Conservation (phyloP, 257 asterid genomes). For the Przewalskia tangutica region DNA sequence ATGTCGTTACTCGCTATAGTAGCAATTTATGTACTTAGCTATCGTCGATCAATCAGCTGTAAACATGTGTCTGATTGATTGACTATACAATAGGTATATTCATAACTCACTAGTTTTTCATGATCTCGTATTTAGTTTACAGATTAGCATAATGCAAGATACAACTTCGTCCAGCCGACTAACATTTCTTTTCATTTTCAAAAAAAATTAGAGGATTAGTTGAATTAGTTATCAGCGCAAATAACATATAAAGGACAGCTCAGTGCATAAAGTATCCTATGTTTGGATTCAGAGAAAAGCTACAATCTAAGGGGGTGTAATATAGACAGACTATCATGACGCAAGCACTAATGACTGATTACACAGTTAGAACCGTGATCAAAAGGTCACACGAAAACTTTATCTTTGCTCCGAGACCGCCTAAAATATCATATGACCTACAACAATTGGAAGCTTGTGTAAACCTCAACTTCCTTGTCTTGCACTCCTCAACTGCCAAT, state of each 20-base stretch:
- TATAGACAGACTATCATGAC: no score
- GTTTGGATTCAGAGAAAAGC: no score
- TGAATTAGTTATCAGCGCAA: not conserved
- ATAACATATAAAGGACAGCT: not conserved
- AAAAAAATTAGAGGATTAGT: not conserved
- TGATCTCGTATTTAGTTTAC: not conserved
- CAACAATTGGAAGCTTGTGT: not conserved
- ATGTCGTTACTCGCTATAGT: no score
- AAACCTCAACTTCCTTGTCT: not conserved
- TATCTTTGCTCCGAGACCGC: no score
- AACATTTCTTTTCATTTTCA: not conserved
- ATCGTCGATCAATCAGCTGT: not conserved
- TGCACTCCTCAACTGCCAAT: not conserved
- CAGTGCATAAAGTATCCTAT: no score
- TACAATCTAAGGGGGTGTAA: no score
- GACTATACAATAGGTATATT: not conserved
- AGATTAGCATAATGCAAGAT: no score
- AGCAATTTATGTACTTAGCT: no score
- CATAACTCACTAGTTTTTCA: not conserved
- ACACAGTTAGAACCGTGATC: no score
- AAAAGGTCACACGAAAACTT: no score
- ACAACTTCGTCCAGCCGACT: no score
- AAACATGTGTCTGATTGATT: conserved; percentile 1
- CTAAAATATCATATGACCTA: not conserved
- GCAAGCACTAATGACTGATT: no score